A percentile compares a stretch with the other conserved stretches of the same genome.
phyloP scores from a whole-genome alignment of 306 rosid species.

The Acacia confusa region DNA sequence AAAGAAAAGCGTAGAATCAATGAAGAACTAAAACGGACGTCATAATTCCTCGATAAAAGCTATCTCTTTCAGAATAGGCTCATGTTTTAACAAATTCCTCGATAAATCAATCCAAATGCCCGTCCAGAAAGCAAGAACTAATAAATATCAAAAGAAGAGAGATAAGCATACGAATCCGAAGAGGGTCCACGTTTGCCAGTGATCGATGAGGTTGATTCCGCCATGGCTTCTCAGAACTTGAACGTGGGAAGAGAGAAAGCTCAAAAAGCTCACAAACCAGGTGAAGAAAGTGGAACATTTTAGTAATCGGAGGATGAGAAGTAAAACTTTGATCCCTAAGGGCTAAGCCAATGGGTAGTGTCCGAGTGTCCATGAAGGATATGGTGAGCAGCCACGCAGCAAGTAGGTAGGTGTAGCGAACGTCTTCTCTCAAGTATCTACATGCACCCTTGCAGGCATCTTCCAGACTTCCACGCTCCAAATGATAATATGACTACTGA shows the following conservation, averaged over 20 bases:
- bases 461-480: not conserved
- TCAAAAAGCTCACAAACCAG: not conserved
- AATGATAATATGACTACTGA: not conserved
- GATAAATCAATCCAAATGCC: not conserved
- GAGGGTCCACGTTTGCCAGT: conserved; percentile 24
- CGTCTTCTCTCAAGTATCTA: not conserved
- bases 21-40: not conserved
- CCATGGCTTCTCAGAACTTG: conserved; percentile 30
- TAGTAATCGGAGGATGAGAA: not conserved
- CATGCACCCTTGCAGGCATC: not conserved
- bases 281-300: too few relatives aligned
- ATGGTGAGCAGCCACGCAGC: not conserved
- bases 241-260: not conserved
- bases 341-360: conserved; percentile 8
- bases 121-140: not conserved
- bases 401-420: not conserved
- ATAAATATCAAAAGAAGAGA: not conserved
- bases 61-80: not conserved
- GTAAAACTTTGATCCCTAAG: not conserved
- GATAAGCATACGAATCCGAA: conserved; percentile 28
- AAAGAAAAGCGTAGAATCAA: not conserved
- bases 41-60: not conserved
- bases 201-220: conserved; percentile 19
- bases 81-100: not conserved
- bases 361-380: conserved; percentile 17